Evolutionary conservation across 768 basidiomycete species (phyloP).

Genomic region (Collybia mongolica): DNA sequence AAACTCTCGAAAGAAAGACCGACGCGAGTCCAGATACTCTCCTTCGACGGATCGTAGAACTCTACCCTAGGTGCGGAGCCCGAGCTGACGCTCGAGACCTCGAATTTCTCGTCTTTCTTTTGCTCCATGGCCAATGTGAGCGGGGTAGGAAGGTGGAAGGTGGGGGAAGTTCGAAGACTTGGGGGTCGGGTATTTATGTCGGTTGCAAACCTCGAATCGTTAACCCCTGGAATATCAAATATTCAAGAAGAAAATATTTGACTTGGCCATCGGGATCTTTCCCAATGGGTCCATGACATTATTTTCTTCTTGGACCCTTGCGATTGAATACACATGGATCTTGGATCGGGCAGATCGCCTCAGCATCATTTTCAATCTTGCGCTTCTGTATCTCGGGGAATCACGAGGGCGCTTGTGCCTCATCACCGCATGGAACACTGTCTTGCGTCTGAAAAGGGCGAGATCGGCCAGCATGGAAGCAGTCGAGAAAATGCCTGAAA

Average conservation of each 20-base stretch:
- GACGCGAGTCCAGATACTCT: slow-evolving; percentile 41
- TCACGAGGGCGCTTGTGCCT: not conserved
- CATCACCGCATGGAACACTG: slow-evolving; percentile 1
- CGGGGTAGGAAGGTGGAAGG: slow-evolving; percentile 4
- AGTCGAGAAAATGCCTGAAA: not conserved
- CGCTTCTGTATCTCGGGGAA: not conserved
- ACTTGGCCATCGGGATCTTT: not conserved
- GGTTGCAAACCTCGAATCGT: not conserved
- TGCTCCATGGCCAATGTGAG: slow-evolving; percentile 20
- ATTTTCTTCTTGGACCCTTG: too few relatives aligned
- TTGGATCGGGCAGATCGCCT: too few relatives aligned
- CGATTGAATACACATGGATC: too few relatives aligned
- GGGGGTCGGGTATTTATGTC: slow-evolving; percentile 8
- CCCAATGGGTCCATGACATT: too few relatives aligned
- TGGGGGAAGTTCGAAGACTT: not conserved
- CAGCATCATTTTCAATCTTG: too few relatives aligned
- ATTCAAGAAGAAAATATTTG: not conserved
- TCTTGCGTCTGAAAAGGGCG: not conserved
- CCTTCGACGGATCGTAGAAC: slow-evolving; percentile 48
- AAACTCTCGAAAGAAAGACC: slow-evolving; percentile 42
- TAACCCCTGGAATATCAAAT: slow-evolving; percentile 6
- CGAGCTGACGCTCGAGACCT: slow-evolving; percentile 28
- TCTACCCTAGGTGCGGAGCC: slow-evolving; percentile 24
- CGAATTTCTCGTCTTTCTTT: slow-evolving; percentile 32
- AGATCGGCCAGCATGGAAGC: not conserved